Evolutionary conservation across 352 stramenopile species (phyloP), one percentile per base, ranked within the genome.

Genomic region (Globisporangium nagaii): DNA sequence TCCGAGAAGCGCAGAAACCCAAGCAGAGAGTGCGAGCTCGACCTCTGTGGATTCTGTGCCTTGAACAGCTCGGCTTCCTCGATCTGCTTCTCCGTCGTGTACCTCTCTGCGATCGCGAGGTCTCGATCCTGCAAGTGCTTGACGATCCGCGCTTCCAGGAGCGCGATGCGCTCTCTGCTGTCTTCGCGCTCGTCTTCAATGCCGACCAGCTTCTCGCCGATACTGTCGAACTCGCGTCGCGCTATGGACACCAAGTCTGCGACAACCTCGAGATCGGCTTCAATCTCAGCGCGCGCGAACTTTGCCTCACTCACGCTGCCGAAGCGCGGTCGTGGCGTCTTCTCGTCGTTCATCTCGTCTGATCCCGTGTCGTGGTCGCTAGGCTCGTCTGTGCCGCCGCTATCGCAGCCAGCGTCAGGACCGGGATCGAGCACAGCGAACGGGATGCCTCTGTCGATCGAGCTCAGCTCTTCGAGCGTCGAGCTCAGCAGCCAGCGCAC

Each of bases 71-170:
- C 76, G 9, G 75, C 65, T 22, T 90, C 76, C 35, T 66, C 62
- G 43, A 88, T 86, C 50, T 86, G 68, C 55, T 83, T 74, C 49
- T 88, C 66, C 1, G 71, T 86, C 8, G 76, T 86, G 55, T 87
- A 90, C 25, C 73, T 82, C 44, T 90, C 75, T 5, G 75, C 75
- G 27, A 90, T 90, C 27, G 75, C 76, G 34, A 86, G 53, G 48
- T 88, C 79, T 22, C 79, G 75, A 46, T 90, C 76, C 45, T 88
- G 75, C 27, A 90, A 40, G n/a, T 84, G 71, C 53, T 90, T 88
- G 46, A 79, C 75, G 42, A 90, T 86, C 12, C 77, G 71, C n/a
- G 77, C 68, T 49, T 90, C 79, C 10, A 88, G 65, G 20, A 90
- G 64, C 12, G 69, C 63, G 46, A 90, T 86, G 15, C 66, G 62